A percentile compares a stretch with the other conserved stretches of the same genome.
Evolutionary conservation across 768 basidiomycete genomes (phyloP).

Genomic region (Psilocybe tampanensis): DNA sequence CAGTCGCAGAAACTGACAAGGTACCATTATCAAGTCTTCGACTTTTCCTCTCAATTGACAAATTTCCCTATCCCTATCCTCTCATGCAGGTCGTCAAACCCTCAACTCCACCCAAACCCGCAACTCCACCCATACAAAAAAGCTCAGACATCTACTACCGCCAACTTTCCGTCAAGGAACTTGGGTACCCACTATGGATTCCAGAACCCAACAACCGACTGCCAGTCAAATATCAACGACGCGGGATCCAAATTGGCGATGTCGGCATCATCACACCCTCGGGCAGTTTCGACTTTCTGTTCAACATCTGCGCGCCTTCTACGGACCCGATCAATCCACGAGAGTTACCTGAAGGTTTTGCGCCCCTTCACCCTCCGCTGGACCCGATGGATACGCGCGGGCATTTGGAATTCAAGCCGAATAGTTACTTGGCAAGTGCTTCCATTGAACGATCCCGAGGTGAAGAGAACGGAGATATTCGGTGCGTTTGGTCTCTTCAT

Average conservation of each 20-base stretch:
- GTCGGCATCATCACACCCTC: slow-evolving; percentile 36
- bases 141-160: slow-evolving; percentile 8
- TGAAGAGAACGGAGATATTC: neutral
- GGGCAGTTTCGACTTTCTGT: slow-evolving; percentile 31
- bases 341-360: slow-evolving; percentile 8
- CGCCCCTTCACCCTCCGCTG: slow-evolving; percentile 4
- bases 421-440: slow-evolving; percentile 11
- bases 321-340: slow-evolving; percentile 15
- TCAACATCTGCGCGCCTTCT: slow-evolving; percentile 18
- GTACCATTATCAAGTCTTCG: neutral
- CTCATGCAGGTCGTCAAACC: neutral
- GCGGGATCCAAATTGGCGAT: slow-evolving; percentile 37
- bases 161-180: slow-evolving; percentile 17
- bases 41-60: neutral
- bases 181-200: slow-evolving; percentile 36
- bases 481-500: too few species aligned
- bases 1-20: neutral
- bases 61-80: neutral
- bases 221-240: slow-evolving; percentile 21
- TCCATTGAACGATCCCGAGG: neutral
- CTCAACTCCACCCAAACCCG: neutral
- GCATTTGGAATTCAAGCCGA: slow-evolving; percentile 8
- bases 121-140: neutral
- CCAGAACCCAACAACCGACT: slow-evolving; percentile 29
- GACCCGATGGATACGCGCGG: slow-evolving; percentile 3